Evolutionary conservation across 2,329 filamentous ascomycete species (phyloP).

Genomic region (Meredithiella fracta): DNA sequence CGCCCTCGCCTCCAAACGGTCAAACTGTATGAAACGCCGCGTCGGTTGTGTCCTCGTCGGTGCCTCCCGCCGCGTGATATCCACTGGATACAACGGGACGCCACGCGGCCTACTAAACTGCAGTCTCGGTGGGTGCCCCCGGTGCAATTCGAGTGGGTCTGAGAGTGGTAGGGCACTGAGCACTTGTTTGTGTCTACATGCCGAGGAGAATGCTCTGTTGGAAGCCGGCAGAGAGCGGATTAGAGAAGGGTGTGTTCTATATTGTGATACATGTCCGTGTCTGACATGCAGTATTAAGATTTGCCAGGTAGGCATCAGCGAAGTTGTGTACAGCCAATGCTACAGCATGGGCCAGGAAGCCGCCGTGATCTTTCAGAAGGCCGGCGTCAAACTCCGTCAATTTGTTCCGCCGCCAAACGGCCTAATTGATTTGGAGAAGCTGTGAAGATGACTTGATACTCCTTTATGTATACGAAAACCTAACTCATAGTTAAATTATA

Average conservation of each 20-base stretch:
- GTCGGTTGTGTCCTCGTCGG: conserved; percentile 85
- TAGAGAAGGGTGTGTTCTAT: conserved; percentile 63
- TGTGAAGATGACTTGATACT: conserved; percentile 22
- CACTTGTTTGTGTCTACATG: conserved; percentile 92
- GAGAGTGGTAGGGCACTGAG: conserved; percentile 52
- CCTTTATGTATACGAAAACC: neutral
- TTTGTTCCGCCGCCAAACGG: conserved; percentile 52
- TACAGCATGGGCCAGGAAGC: conserved; percentile 90
- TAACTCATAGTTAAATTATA: neutral
- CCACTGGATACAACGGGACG: conserved; percentile 96
- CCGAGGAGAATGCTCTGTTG: conserved; percentile 89
- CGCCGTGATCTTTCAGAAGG: conserved; percentile 64
- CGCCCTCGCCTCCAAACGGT: conserved; percentile 71
- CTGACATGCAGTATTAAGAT: conserved; percentile 98
- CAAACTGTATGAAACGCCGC: conserved; percentile 95
- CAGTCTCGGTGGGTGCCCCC: conserved; percentile 72
- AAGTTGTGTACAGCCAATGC: conserved; percentile 85
- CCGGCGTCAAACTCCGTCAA: conserved; percentile 71
- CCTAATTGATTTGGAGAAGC: conserved; percentile 43
- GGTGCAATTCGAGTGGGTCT: conserved; percentile 64
- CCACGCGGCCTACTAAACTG: conserved; percentile 79
- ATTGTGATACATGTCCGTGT: conserved; percentile 93
- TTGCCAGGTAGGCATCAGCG: conserved; percentile 82
- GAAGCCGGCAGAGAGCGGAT: conserved; percentile 89
- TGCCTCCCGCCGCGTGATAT: conserved; percentile 69